These are phyloP conservation scores for Wickerhamiella musiphila DNA, from an alignment of 805 yeast genomes.

Conservation along the genomic window DNA sequence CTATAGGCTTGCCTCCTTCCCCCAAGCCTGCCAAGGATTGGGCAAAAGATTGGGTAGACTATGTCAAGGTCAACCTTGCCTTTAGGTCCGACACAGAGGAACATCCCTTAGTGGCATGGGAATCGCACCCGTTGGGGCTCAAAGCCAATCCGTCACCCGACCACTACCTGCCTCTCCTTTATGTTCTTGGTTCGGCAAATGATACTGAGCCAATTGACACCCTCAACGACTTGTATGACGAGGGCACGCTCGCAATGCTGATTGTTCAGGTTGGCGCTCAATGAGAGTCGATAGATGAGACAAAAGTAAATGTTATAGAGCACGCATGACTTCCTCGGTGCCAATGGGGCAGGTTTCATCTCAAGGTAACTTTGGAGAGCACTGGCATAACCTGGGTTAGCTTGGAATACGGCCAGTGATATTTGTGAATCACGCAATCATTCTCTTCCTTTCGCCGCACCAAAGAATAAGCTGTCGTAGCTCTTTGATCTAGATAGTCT, in stretches of 20 bases:
- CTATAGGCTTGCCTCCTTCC: conserved; percentile 7
- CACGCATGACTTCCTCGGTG: too few relatives aligned
- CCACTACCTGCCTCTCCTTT: conserved; percentile 29
- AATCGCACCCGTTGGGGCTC: conserved; percentile 9
- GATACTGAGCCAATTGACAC: conserved; percentile 6
- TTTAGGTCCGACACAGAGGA: conserved; percentile 10
- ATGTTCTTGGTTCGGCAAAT: conserved; percentile 10
- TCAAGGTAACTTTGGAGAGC: too few relatives aligned
- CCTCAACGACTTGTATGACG: neutral
- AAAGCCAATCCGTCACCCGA: conserved; percentile 56
- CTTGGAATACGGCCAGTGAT: too few relatives aligned
- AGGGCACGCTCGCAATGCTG: conserved; percentile 1
- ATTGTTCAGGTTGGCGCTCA: neutral
- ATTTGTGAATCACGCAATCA: too few relatives aligned
- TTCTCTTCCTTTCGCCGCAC: too few relatives aligned
- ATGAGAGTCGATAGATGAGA: too few relatives aligned
- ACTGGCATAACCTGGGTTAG: too few relatives aligned
- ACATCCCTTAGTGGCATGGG: conserved; percentile 18
- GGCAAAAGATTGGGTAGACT: conserved; percentile 24
- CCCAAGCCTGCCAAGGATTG: conserved; percentile 3
- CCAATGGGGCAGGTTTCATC: too few relatives aligned
- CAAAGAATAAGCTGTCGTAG: too few relatives aligned
- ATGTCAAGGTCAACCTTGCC: conserved; percentile 17
- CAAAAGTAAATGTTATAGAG: too few relatives aligned
- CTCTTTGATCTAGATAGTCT: too few relatives aligned